A percentile compares a stretch with the other conserved stretches of the same genome.
phyloP scores from a whole-genome alignment of 2,329 filamentous ascomycete genomes.

The Fusarium buxicola region DNA sequence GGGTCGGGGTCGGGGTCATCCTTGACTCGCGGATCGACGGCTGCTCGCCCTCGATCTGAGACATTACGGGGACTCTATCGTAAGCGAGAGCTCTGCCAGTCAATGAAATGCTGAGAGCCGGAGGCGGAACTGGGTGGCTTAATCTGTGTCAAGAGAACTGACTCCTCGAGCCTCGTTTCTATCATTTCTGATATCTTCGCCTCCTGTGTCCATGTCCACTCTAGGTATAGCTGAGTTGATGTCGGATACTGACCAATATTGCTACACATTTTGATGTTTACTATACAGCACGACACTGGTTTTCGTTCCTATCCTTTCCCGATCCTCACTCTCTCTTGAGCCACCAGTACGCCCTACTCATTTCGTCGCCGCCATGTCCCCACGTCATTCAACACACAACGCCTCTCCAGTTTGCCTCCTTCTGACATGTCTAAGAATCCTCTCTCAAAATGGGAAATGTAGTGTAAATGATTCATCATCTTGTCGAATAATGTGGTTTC shows the following conservation, averaged over 20 bases:
- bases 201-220: slow-evolving; percentile 6
- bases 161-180: not conserved
- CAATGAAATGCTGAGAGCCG: slow-evolving; percentile 20
- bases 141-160: not conserved
- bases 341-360: not conserved
- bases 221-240: slow-evolving; percentile 9
- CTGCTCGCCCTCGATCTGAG: slow-evolving; percentile 36
- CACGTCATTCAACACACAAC: not conserved
- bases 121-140: slow-evolving; percentile 3
- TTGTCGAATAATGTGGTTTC: slow-evolving; percentile 7
- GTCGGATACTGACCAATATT: not conserved
- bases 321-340: slow-evolving; percentile 4
- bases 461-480: slow-evolving; percentile 9
- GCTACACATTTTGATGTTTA: not conserved
- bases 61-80: slow-evolving; percentile 23
- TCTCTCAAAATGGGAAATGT: not conserved
- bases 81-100: slow-evolving; percentile 13
- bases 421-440: not conserved
- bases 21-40: slow-evolving; percentile 31
- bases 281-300: not conserved
- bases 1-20: not conserved
- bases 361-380: slow-evolving; percentile 4
- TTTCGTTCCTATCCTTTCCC: not conserved
- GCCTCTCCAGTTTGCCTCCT: not conserved
- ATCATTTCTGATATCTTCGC: slow-evolving; percentile 29